These are phyloP conservation scores for Syzygium grande DNA, from an alignment of 345 rosid genomes.

Conservation along the genomic window DNA sequence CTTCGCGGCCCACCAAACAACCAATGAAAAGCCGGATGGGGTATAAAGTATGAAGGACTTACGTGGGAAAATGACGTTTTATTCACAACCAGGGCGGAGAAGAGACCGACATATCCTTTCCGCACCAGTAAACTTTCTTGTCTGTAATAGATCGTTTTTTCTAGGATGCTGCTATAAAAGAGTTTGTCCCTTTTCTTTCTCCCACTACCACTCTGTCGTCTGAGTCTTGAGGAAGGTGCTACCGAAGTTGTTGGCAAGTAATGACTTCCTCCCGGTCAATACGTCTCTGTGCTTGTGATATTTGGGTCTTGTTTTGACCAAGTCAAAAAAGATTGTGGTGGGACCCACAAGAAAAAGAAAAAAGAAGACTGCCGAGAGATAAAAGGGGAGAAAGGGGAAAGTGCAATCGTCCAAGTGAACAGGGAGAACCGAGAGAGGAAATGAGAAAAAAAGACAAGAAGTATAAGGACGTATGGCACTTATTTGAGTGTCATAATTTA, in stretches of 20 bases:
- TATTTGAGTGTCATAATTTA: too few species aligned
- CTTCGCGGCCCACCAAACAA: not conserved
- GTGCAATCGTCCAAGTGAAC: too few species aligned
- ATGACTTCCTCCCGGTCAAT: not conserved
- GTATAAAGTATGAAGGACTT: not conserved
- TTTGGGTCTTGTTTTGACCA: too few species aligned
- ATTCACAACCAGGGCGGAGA: not conserved
- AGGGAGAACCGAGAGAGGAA: too few species aligned
- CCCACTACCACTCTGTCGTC: rapidly evolving
- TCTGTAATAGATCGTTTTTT: not conserved
- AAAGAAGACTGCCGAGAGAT: too few species aligned
- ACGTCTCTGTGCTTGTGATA: not conserved
- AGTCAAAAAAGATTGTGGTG: too few species aligned
- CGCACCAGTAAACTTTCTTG: not conserved
- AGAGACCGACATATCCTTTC: not conserved
- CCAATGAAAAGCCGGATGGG: too few species aligned
- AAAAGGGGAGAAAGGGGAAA: too few species aligned
- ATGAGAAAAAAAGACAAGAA: too few species aligned
- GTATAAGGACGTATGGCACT: too few species aligned
- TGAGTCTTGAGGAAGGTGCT: not conserved
- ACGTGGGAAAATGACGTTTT: not conserved
- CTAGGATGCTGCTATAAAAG: not conserved
- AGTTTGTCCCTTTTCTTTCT: rapidly evolving
- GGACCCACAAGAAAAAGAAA: too few species aligned
- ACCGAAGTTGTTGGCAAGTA: not conserved